These are phyloP conservation scores for Antarctomyces pellizariae DNA, from an alignment of 495 filamentous ascomycete genomes.

Conservation along the genomic window DNA sequence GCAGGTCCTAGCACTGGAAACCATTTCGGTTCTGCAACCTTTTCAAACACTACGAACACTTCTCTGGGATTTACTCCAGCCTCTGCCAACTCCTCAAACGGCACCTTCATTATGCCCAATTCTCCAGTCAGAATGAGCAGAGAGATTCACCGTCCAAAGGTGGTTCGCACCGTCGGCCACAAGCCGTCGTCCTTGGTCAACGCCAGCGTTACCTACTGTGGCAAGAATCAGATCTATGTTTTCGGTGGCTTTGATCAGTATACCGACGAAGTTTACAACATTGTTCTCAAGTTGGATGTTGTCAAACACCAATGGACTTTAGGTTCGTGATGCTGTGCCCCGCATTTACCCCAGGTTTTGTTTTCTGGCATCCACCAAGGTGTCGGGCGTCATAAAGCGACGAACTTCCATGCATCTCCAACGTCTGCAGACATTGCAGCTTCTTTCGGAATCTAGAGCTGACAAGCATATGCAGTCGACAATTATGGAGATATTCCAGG, in stretches of 20 bases:
- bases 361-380: neutral
- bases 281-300: slow-evolving; percentile 73
- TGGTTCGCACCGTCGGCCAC: slow-evolving; percentile 63
- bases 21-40: neutral
- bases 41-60: neutral
- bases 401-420: no score
- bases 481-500: slow-evolving; percentile 98
- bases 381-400: no score
- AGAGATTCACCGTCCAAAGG: slow-evolving; percentile 57
- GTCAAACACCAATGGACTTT: slow-evolving; percentile 76
- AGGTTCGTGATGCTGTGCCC: neutral
- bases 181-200: slow-evolving; percentile 88
- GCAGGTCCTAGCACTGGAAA: slow-evolving; percentile 3
- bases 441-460: no score
- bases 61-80: slow-evolving; percentile 14
- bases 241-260: slow-evolving; percentile 99
- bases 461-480: no score
- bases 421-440: no score
- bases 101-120: slow-evolving; percentile 68
- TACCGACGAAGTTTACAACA: slow-evolving; percentile 98
- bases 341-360: neutral
- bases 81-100: slow-evolving; percentile 32
- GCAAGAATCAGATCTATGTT: slow-evolving; percentile 87
- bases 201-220: slow-evolving; percentile 91
- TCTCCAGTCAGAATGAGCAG: slow-evolving; percentile 38